Conservation (phyloP, 2,329 filamentous ascomycete genomes). For the Helicocarpus griseus region DNA sequence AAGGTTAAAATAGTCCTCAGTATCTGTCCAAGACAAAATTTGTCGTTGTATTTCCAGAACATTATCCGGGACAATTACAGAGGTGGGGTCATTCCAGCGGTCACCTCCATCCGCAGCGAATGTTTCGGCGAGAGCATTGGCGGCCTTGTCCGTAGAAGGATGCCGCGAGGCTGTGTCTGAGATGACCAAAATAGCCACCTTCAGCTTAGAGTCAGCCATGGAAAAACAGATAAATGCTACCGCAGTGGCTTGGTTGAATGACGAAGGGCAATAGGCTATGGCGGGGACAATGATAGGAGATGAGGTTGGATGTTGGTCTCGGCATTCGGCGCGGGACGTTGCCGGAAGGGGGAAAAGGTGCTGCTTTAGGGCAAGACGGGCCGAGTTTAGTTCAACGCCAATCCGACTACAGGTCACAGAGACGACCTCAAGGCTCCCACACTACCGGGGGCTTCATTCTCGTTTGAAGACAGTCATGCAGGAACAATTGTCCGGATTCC, state of each 20-base stretch:
- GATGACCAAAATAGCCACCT: conserved; percentile 70
- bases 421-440: no score
- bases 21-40: conserved; percentile 65
- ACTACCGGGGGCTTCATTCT: no score
- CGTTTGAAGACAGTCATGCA: no score
- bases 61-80: conserved; percentile 71
- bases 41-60: conserved; percentile 63
- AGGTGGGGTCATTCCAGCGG: conserved; percentile 61
- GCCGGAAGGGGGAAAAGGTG: no score
- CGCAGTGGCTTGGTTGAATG: not conserved
- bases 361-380: no score
- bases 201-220: conserved; percentile 40
- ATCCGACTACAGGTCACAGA: no score
- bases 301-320: conserved; percentile 6
- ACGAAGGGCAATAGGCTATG: no score
- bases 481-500: no score
- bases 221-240: conserved; percentile 3
- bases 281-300: not conserved
- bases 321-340: no score
- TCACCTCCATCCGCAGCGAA: conserved; percentile 57
- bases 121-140: conserved; percentile 55
- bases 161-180: conserved; percentile 83
- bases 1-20: conserved; percentile 54
- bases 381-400: no score
- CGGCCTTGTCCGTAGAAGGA: conserved; percentile 67